A percentile compares a stretch with the other conserved stretches of the same genome.
These are phyloP conservation scores for Candida incommunis DNA, from an alignment of 805 yeast genomes.

Conservation along the genomic window DNA sequence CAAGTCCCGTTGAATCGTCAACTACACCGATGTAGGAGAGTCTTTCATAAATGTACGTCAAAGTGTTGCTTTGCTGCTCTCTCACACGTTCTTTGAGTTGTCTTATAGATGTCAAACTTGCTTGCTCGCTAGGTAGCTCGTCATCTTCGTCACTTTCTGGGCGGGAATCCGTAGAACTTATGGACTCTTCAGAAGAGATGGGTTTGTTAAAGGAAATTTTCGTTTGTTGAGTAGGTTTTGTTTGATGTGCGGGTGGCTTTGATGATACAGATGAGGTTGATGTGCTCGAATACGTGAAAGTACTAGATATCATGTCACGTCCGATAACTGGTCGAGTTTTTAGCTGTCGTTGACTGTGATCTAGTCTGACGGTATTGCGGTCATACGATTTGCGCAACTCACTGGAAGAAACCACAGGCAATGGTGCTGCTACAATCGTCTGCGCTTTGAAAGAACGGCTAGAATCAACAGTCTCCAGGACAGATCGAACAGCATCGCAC, in stretches of 20 bases:
- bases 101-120: constrained; percentile 25
- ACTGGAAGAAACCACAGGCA: not conserved
- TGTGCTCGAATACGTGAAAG: not conserved
- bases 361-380: not conserved
- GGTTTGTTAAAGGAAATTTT: constrained; percentile 1
- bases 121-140: not conserved
- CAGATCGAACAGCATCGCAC: constrained; percentile 32
- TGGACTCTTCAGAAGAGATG: not conserved
- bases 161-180: constrained; percentile 10
- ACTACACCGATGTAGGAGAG: constrained; percentile 72
- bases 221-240: not conserved
- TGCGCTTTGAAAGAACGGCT: constrained; percentile 60
- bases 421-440: constrained; percentile 26
- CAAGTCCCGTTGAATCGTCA: constrained; percentile 53
- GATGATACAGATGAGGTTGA: too few species aligned
- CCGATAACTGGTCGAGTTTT: not conserved
- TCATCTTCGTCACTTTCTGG: not conserved
- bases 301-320: not conserved
- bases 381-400: not conserved
- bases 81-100: constrained; percentile 40
- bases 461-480: constrained; percentile 44
- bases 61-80: constrained; percentile 28
- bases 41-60: constrained; percentile 56
- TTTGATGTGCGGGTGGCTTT: not conserved
- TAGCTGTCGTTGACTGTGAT: not conserved